Base-by-base conservation (phyloP, 768 basidiomycete genomes). In the Auricularia heimuer region DNA sequence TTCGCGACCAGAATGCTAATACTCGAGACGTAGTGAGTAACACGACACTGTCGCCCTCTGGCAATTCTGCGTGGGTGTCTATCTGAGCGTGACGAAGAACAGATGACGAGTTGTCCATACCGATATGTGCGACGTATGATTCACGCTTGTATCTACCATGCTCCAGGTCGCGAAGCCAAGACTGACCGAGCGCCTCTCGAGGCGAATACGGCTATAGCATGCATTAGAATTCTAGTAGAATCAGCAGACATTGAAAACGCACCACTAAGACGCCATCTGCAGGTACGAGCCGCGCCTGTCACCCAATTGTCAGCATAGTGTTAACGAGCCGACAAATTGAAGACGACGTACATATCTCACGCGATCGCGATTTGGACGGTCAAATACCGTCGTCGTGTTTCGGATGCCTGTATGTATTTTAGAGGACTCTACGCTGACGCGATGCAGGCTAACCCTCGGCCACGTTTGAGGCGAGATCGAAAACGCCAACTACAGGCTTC, bases 351-450 rank as follows among this genome's bases (percentile, higher is more conserved):
- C 91, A 71, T 90, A 76, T 71, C 97, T 82, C 54, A 90, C 84
- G 21, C 95, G 87, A 71, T 98, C 96, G 64, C 94, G 82, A 39
- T 89, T 89, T 12, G 90, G 89, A 67, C 85, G 90, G 73, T 98
- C 97, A 67, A 98, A 99, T 2, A 98, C 96, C 2, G 94, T 98
- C 0, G 97, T 98, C 0, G 97, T 99, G 71, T 99, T 99, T 56
- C 97, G 87, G 68, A 99, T 96, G 34, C 96, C 92, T 94, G 65
- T 39, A 64, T 16, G 39, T 7, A 54, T 54, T n/a, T 24, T 39
- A 12, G 14, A 54, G 21, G 34, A 8, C 14, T 3, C 39, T 44
- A 35, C 14, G 3, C 60, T 4, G 44, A 16, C 12, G 44, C 21
- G 62, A 36, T 16, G 18, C 16, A 14, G n/a, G 24, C 58, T 54